These are phyloP conservation scores for Aspergillus vadensis DNA, from an alignment of 2,329 filamentous ascomycete genomes.

Conservation along the genomic window DNA sequence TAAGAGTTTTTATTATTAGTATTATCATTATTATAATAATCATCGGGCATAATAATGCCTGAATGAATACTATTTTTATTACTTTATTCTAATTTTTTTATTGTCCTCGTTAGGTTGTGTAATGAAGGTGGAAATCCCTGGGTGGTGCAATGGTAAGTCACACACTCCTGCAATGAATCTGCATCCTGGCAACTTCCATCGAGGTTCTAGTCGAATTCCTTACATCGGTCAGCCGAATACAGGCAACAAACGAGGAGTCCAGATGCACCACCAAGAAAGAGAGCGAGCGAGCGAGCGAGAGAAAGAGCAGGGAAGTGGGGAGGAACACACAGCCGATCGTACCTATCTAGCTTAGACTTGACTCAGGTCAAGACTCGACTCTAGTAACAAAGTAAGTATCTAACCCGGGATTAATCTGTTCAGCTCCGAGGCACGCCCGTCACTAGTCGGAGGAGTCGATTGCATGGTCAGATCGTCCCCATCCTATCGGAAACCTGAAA, in stretches of 20 bases:
- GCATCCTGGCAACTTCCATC: constrained; percentile 4
- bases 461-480: not conserved
- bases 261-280: not conserved
- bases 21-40: not conserved
- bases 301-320: constrained; percentile 3
- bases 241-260: not conserved
- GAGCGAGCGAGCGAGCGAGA: not conserved
- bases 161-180: too few relatives aligned
- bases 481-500: constrained; percentile 1
- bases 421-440: not conserved
- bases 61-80: too few relatives aligned
- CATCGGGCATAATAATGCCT: not conserved
- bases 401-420: not conserved
- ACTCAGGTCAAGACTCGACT: not conserved
- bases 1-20: not conserved
- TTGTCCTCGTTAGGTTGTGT: too few relatives aligned
- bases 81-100: too few relatives aligned
- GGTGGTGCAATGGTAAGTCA: too few relatives aligned
- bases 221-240: constrained; percentile 11
- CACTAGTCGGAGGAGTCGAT: not conserved
- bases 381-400: not conserved
- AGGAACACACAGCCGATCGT: constrained; percentile 1
- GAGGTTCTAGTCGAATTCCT: constrained; percentile 17
- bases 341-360: not conserved
- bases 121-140: too few relatives aligned